Evolutionary conservation across 805 yeast species (phyloP), one percentile per base, ranked within the genome.

Genomic region (Metschnikowia henanensis): DNA sequence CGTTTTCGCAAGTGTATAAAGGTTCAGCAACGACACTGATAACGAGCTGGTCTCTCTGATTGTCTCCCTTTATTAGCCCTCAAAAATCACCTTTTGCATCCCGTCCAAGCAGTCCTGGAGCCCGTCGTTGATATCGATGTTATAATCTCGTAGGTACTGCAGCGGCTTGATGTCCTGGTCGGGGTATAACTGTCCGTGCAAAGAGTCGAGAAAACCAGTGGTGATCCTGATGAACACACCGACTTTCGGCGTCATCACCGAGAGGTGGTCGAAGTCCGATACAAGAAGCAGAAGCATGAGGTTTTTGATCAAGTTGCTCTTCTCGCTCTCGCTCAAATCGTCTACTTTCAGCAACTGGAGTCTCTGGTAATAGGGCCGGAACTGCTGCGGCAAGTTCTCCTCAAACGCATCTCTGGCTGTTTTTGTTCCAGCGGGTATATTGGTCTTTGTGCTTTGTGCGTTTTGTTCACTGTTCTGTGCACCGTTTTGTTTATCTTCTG

Each of bases 271-370:
- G 35, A 57, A 60, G 42, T 62, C 62, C 22, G 67, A 56, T 16
- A 68, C 58, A 29, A 66, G 56, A 30, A 71, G 51, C 30, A 65
- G 58, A 13, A 66, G 58, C 65, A 70, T 59, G 10, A 68, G 40
- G 45, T 61, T 60, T 38, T 70, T 70, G 46, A 69, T 50, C 23
- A 62, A 32, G 45, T 64, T 65, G 20, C 59, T 49, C 55, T 65
- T 51, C 49, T 67, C 66, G 8, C 49, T 47, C 39, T 51, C 57
- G 19, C 60, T 45, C 38, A 68, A 48, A 2, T 40, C 30, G 47
- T 70, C 74, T n/a, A 68, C 55, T 39, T 63, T 54, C 12, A 42
- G 41, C 20, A 68, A 54, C 32, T 61, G 58, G 15, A 66, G 52
- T 30, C 57, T 51, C 12, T 40, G 49, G 45, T 63, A 69, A 37